A percentile compares a stretch with the other conserved stretches of the same genome.
phyloP scores from a whole-genome alignment of 352 stramenopile species.

The Pythium sukuiense region DNA sequence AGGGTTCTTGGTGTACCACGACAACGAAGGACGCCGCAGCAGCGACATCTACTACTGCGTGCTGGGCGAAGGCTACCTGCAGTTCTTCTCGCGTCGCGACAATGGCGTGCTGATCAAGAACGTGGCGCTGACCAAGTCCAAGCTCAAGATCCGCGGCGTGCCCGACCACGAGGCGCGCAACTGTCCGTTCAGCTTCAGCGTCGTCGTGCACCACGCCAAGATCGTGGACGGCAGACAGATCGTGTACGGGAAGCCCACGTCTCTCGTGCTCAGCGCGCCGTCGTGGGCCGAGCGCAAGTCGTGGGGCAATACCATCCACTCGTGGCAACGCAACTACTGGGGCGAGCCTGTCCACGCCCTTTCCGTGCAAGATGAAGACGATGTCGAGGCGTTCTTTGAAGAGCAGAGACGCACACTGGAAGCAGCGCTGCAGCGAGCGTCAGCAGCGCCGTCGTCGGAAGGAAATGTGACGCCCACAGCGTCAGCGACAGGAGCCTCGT shows the following conservation, averaged over 20 bases:
- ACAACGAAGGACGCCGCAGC: constrained; percentile 44
- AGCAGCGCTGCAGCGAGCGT: constrained; percentile 7
- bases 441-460: constrained; percentile 8
- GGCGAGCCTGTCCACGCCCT: constrained; percentile 66
- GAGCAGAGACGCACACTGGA: constrained; percentile 58
- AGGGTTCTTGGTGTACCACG: constrained; percentile 76
- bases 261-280: constrained; percentile 66
- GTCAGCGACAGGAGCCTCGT: constrained; percentile 17
- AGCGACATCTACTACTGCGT: constrained; percentile 82
- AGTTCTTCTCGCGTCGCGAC: constrained; percentile 71
- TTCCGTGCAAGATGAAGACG: constrained; percentile 46
- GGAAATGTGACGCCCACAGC: constrained; percentile 20
- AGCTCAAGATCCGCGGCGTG: constrained; percentile 78
- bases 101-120: constrained; percentile 66
- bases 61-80: constrained; percentile 66
- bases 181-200: constrained; percentile 77
- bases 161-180: constrained; percentile 64
- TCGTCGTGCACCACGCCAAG: constrained; percentile 66
- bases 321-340: constrained; percentile 88
- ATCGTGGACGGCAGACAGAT: constrained; percentile 72
- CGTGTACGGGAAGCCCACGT: constrained; percentile 52
- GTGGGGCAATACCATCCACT: constrained; percentile 87
- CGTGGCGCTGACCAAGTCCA: constrained; percentile 64
- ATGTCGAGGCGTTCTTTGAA: constrained; percentile 75
- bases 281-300: constrained; percentile 77